Evolutionary conservation across 306 rosid genomes (phyloP), one percentile per base, ranked within the genome.

Genomic region (Abrus precatorius): DNA sequence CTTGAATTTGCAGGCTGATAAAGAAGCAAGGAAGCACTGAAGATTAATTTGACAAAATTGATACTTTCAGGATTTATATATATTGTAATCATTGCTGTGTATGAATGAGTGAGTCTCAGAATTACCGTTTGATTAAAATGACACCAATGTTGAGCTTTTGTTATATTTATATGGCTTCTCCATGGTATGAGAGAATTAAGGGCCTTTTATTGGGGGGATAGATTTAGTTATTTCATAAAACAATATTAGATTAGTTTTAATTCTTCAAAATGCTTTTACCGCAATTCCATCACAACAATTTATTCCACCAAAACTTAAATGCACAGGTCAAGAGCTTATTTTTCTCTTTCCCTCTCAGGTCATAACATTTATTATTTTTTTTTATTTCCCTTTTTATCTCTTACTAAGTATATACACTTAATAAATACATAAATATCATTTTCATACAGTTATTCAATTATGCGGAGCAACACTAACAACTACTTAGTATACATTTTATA

Each of bases 1-100:
- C 9, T 72, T 75, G 56, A 12, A 72, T 77, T 76, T 87, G 83
- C 91, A 90, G 97, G 97, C 97, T 66, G 95, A 90, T 68, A 92
- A 12, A 59, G 97, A 92, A 89, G 97, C 95, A 38, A 88, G 79
- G 90, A 92, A 75, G 86, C 88, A 83, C 72, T 90, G 88, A 87
- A 75, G 70, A 74, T 60, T 73, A 3, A 52, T 40, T 67, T 49
- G 28, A 48, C 4, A 9, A 59, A 30, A 10, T 50, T 75, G 57
- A 48, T 44, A 14, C 10, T 7, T 63, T 10, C 11, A 44, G 69
- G 32, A 30, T 30, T 29, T 43, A 29, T 56, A 77, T 9, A 54
- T 7, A 27, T 43, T 61, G 52, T 33, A 44, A 61, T 72, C 28
- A 45, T 14, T 38, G 3, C 8, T 74, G 53, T 73, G 52, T 36